Evolutionary conservation across 345 rosid genomes (phyloP).

Genomic region (Boechera stricta): DNA sequence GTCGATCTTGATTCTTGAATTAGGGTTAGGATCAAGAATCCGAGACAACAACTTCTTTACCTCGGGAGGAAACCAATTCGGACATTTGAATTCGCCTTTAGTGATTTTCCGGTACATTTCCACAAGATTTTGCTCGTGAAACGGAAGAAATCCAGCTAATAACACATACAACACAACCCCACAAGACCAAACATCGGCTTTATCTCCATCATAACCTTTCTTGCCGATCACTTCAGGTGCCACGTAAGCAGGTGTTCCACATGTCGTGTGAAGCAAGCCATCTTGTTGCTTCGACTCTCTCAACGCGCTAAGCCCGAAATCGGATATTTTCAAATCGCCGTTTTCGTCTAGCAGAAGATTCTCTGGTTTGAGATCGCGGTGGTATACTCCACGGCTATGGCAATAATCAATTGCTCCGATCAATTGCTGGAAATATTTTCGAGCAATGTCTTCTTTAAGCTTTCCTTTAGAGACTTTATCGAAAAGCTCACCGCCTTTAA

Average conservation of each 20-base stretch:
- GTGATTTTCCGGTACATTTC: conserved; percentile 71
- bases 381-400: conserved; percentile 88
- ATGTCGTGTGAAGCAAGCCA: conserved; percentile 87
- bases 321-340: conserved; percentile 70
- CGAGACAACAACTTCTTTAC: conserved; percentile 68
- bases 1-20: conserved; percentile 59
- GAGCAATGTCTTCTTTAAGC: conserved; percentile 69
- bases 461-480: conserved; percentile 70
- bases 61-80: conserved; percentile 74
- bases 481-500: conserved; percentile 84
- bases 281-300: conserved; percentile 63
- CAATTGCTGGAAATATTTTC: conserved; percentile 79
- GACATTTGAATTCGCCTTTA: conserved; percentile 74
- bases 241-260: conserved; percentile 93
- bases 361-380: conserved; percentile 88
- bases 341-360: conserved; percentile 80
- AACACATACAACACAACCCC: conserved; percentile 80
- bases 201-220: conserved; percentile 82
- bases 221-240: conserved; percentile 81
- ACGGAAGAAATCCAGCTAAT: conserved; percentile 81
- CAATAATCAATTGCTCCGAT: conserved; percentile 78
- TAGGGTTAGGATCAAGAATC: conserved; percentile 73
- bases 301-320: conserved; percentile 79
- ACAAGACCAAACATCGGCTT: conserved; percentile 89
- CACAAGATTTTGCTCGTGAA: conserved; percentile 66